Evolutionary conservation across 169 alveolate genomes (phyloP), one percentile per base, ranked within the genome.

Genomic region (Plasmodium vinckei): DNA sequence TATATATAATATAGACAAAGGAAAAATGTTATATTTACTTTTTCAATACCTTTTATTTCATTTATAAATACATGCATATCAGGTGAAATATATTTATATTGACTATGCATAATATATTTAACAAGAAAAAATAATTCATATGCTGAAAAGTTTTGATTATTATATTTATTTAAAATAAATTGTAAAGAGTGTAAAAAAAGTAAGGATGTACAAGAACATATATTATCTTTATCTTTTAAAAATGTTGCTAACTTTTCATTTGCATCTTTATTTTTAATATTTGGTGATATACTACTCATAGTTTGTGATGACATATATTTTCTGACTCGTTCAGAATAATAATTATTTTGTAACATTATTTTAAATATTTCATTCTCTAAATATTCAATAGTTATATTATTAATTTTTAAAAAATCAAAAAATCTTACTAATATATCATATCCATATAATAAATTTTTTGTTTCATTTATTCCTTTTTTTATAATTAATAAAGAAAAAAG

Each of bases 21-120:
- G 47, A 77, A 77, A 25, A 49, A 77, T 15, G 70, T 77, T 21
- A 77, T 63, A 19, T 77, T 77, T 19, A 77, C 69, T 2, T 64
- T 63, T 19, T 77, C 88, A 2, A 77, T 77, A 0, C 88, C 88
- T 44, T 77, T 77, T n/a, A 77, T 77, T 7, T 63, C 88, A n/a
- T 57, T 77, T 21, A 77, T 56, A 44, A 77, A 69, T 17, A 77
- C 53, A 15, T 68, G 47, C 15, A 12, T 56, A 17, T 77, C 88
- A 1, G 63, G 44, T 13, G 25, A 12, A 5, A 69, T 44, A 21
- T 77, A 77, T 6, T 77, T 77, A 46, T 69, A 49, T 21, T 77
- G 88, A 44, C 27, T 77, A n/a, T 77, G 88, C 49, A 77, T 27
- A 9, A 77, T 39, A 44, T 77, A 77, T 44, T 77, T 77, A 19